Base-by-base conservation (phyloP, 192 early-diverging fungal genomes). In the Dissophora ornata region DNA sequence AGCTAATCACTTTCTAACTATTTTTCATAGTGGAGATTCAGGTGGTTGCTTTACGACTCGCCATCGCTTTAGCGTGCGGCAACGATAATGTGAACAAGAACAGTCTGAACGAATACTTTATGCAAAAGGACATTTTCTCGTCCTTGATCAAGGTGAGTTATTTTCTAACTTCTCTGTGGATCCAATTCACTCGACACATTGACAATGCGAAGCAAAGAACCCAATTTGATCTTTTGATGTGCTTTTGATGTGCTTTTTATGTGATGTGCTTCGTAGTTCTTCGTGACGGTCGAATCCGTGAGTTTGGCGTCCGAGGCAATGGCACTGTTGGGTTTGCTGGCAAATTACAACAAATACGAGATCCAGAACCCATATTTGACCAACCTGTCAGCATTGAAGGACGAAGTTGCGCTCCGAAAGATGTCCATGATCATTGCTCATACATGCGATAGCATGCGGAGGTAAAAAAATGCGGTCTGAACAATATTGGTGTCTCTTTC, bases 331-430 rank as follows among this genome's bases (percentile, higher is more conserved):
- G 77, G 69, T 10, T 54, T 88, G n/a, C 59, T 88, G 56, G 70
- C 84, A 21, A 88, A 85, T 59, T 88, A 86, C 60, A 88, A 88
- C 65, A 88, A 86, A 38, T 81, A 86, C 29, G 86, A 88, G 58
- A 67, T 61, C 5, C 67, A 66, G 38, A 88, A 88, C 53, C 79
- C 77, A 16, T 84, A 86, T 45, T 63, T 88, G 12, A 18, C 48
- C n/a, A 54, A 64, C 38, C 33, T 88, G 13, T 38, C 64, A 6
- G 65, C 53, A 28, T 32, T 79, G 32, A 80, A 73, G 19, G 80
- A 83, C 32, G 57, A 66, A 9, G 34, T 19, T 18, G 50, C 81
- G 18, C 52, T 86, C 15, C 52, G 62, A 34, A 83, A 81, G 41
- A 67, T 64, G 54, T 55, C 48, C 16, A 40, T 51, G 22, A 53